Evolutionary conservation across 352 stramenopile genomes (phyloP).

Genomic region (Thalassiosira sp.): DNA sequence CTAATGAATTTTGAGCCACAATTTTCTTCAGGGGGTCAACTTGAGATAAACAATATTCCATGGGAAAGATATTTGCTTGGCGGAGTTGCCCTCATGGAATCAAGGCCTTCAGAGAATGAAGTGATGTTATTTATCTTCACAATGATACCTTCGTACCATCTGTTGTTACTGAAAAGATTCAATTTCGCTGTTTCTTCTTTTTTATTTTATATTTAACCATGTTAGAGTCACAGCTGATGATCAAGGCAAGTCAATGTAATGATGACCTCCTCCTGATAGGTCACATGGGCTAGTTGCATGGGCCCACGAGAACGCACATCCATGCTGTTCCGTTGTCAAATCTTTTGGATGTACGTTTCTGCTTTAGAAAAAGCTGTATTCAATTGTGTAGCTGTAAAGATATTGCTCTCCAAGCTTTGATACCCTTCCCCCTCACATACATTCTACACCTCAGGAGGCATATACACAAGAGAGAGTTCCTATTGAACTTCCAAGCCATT

Average conservation of each 20-base stretch:
- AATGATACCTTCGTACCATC: too few species aligned
- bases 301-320: background rate
- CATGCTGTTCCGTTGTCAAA: background rate
- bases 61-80: too few species aligned
- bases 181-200: constrained; percentile 31
- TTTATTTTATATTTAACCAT: constrained; percentile 18
- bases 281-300: background rate
- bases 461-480: background rate
- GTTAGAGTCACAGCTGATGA: constrained; percentile 9
- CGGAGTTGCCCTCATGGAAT: too few species aligned
- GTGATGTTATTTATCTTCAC: too few species aligned
- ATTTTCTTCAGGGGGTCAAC: too few species aligned
- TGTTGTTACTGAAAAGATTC: too few species aligned
- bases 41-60: too few species aligned
- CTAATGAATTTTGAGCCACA: too few species aligned
- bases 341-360: background rate
- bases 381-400: background rate
- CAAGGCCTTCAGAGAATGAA: too few species aligned
- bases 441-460: background rate
- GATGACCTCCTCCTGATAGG: background rate
- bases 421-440: background rate
- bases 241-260: background rate
- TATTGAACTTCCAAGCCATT: constrained; percentile 11
- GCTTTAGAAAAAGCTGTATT: background rate
- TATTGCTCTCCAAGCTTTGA: background rate